Evolutionary conservation across 108 stramenopile genomes (phyloP).

Genomic region (Heterococcus sp.): DNA sequence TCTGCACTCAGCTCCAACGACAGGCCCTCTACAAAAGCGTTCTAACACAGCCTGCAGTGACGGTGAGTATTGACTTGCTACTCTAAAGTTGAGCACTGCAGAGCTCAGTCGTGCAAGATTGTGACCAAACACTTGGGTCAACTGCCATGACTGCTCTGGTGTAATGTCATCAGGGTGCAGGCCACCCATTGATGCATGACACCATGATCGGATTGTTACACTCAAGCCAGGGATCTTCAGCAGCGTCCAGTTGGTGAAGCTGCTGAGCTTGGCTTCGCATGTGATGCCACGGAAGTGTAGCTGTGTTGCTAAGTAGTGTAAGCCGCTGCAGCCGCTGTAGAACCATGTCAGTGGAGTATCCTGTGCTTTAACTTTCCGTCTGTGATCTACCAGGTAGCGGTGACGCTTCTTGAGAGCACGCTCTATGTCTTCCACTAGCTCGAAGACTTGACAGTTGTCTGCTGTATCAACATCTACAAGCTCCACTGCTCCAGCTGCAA

Average conservation of each 20-base stretch:
- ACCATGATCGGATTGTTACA: constrained; percentile 6
- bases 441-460: neutral
- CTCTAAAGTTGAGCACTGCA: neutral
- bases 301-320: neutral
- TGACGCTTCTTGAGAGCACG: too few species aligned
- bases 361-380: neutral
- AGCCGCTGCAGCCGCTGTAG: neutral
- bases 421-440: too few species aligned
- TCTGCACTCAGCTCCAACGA: neutral
- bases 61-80: neutral
- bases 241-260: neutral
- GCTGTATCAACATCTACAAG: neutral
- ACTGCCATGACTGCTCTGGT: neutral
- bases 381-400: neutral
- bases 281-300: constrained; percentile 1
- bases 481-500: too few species aligned
- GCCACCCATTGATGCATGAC: neutral
- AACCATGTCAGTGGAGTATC: neutral
- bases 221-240: neutral
- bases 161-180: neutral
- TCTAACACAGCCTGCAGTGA: neutral
- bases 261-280: neutral
- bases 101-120: neutral
- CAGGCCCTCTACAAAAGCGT: neutral
- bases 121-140: neutral